A percentile compares a stretch with the other conserved stretches of the same genome.
Conservation (phyloP, 208 protist species). For the Leishmania braziliensis region DNA sequence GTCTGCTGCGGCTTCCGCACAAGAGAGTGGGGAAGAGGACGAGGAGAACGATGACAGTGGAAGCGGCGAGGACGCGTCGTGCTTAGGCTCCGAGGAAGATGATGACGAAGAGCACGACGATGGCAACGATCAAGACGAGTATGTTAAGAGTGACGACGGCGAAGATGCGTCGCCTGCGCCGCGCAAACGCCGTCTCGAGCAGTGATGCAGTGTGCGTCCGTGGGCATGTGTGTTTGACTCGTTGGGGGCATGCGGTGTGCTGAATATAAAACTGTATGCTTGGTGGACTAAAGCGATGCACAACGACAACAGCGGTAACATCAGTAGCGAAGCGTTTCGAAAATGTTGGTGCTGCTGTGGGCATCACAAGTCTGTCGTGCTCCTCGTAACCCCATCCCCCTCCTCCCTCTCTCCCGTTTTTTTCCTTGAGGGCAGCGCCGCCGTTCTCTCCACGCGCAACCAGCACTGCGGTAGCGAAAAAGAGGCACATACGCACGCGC, state of each 20-base stretch:
- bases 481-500: neutral
- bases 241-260: neutral
- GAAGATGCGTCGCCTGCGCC: conserved; percentile 5
- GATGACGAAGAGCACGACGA: conserved; percentile 14
- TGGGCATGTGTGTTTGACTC: neutral
- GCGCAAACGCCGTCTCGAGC: conserved; percentile 5
- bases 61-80: neutral
- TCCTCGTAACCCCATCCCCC: neutral
- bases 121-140: neutral
- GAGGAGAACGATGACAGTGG: neutral
- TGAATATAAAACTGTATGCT: neutral
- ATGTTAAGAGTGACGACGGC: neutral
- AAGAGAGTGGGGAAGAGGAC: neutral
- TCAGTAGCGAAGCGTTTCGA: neutral
- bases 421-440: too few species aligned
- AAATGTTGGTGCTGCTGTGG: neutral
- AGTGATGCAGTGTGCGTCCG: neutral
- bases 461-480: neutral
- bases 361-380: neutral
- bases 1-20: neutral
- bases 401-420: neutral
- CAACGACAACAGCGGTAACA: neutral
- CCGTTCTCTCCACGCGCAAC: neutral
- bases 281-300: neutral
- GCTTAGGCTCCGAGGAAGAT: conserved; percentile 8